Evolutionary conservation across 306 rosid genomes (phyloP), one percentile per base, ranked within the genome.

Genomic region (Cicer pinnatifidum): DNA sequence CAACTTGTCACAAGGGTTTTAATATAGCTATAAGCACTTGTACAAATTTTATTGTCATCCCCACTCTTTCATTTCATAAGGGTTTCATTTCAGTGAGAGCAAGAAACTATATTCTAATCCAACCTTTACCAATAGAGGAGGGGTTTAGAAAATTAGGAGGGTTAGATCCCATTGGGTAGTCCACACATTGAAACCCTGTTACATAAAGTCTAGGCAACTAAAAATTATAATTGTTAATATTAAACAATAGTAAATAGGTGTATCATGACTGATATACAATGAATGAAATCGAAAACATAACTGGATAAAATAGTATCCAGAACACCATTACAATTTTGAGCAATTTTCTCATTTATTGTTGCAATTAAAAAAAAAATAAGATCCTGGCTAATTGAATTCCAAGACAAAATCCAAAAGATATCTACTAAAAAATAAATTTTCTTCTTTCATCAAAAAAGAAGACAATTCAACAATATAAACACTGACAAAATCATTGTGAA

Each of bases 311-410:
- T 41, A 6, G 48, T 9, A 6, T 58, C 35, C 67, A 17, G 20
- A 37, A 9, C 9, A 9, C 5, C 38, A 39, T 59, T 17, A 23
- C 7, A 13, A 15, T 23, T 38, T n/a, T 19, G 62, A 53, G 38
- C 38, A 45, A 37, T 46, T 16, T 11, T 12, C 80, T 46, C 52
- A 13, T 23, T 64, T 44, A 57, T 17, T 33, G 8, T 64, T 54
- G 52, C 19, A 79, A 35, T 72, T 23, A 16, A 65, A 64, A 50
- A 78, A 65, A 78, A 65, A 45, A 63, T 43, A 63, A 15, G 70
- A 69, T 57, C 39, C 33, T 35, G 44, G 20, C 47, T 23, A 28
- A 33, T 33, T 40, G 44, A 40, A 17, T 68, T 48, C 8, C 28
- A 47, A 28, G 33, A 67, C 13, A 19, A 47, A 67, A 23, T 23